Conservation (phyloP, 495 filamentous ascomycete species). For the Penicillium odoratum region DNA sequence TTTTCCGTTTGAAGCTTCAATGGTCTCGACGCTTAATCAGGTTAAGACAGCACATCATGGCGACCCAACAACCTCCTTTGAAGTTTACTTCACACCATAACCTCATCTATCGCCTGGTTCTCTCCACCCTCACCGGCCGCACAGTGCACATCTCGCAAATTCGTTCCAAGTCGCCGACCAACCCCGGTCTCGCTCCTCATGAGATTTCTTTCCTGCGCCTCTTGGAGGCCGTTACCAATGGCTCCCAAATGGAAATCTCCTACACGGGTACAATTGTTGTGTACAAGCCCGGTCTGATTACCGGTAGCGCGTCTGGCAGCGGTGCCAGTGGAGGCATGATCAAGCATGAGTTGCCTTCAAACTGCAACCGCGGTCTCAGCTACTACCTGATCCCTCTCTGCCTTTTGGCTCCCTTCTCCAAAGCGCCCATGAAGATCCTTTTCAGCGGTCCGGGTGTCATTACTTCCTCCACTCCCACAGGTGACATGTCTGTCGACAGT, state of each 20-base stretch:
- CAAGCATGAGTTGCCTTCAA: constrained; percentile 72
- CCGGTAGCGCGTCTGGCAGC: constrained; percentile 66
- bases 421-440: constrained; percentile 80
- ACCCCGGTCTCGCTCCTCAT: constrained; percentile 84
- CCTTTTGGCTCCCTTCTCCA: constrained; percentile 89
- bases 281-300: constrained; percentile 90
- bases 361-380: constrained; percentile 75
- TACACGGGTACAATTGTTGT: constrained; percentile 90
- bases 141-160: constrained; percentile 92
- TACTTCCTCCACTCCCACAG: constrained; percentile 73
- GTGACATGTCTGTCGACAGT: constrained; percentile 87
- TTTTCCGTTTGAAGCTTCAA: constrained; percentile 24
- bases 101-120: constrained; percentile 80
- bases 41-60: constrained; percentile 37
- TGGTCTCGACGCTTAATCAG: constrained; percentile 11
- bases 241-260: constrained; percentile 88
- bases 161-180: constrained; percentile 76
- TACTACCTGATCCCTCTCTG: constrained; percentile 91
- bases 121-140: constrained; percentile 87
- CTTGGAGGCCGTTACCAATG: constrained; percentile 93
- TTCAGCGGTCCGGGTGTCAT: constrained; percentile 94
- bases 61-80: constrained; percentile 51
- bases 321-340: constrained; percentile 72
- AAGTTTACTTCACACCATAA: constrained; percentile 79
- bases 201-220: constrained; percentile 96